Conservation (phyloP, 2,329 filamentous ascomycete genomes). For the Sporothrix euskadiensis region DNA sequence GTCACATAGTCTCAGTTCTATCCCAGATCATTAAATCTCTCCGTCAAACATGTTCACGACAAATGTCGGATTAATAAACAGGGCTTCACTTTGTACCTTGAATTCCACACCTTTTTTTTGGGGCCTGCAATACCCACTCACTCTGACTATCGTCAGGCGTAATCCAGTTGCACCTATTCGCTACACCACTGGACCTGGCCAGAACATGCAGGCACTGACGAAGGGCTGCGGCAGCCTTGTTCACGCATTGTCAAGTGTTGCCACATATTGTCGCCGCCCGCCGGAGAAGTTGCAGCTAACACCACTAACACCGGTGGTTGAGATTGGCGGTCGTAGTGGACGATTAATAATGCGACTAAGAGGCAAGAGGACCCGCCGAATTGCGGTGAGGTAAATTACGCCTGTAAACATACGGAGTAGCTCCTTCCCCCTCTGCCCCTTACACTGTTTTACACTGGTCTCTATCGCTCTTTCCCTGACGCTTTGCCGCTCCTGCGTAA, state of each 20-base stretch:
- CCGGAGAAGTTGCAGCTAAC: background rate
- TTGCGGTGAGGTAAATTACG: constrained; percentile 20
- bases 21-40: background rate
- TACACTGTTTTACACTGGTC: background rate
- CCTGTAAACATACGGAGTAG: background rate
- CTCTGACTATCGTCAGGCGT: background rate
- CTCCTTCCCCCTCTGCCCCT: background rate
- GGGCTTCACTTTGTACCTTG: background rate
- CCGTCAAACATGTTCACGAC: too few species aligned
- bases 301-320: constrained; percentile 1
- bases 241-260: background rate
- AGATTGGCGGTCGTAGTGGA: background rate
- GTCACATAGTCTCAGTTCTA: background rate
- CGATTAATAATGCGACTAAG: constrained; percentile 2
- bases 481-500: background rate
- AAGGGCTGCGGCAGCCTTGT: constrained; percentile 2
- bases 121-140: constrained; percentile 1
- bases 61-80: background rate
- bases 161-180: background rate
- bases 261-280: background rate
- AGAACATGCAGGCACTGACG: background rate
- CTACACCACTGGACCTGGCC: background rate
- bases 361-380: background rate
- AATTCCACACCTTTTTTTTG: background rate
- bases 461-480: background rate